These are phyloP conservation scores for Elsinoe batatas DNA, from an alignment of 2,329 filamentous ascomycete species.

Conservation along the genomic window DNA sequence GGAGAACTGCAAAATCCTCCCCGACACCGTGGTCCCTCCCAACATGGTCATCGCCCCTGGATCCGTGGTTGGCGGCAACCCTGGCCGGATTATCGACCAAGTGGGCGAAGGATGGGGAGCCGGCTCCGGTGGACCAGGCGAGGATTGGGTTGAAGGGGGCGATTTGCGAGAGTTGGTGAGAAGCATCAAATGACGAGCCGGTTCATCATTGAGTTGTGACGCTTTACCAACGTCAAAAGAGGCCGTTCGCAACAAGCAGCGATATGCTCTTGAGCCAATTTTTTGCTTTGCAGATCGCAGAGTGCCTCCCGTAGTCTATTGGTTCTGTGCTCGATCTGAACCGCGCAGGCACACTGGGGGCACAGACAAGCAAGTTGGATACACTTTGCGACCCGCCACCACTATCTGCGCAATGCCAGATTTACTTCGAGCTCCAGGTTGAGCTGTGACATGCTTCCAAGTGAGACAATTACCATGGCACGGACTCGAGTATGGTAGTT, in stretches of 20 bases:
- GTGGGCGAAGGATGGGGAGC: conserved; percentile 56
- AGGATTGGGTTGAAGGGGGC: conserved; percentile 41
- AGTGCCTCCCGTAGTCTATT: no score
- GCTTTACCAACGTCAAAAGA: no score
- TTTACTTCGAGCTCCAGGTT: background rate
- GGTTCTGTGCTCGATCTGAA: background rate
- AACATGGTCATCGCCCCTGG: conserved; percentile 91
- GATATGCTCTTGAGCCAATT: conserved; percentile 2
- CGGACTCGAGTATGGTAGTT: background rate
- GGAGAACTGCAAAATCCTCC: conserved; percentile 81
- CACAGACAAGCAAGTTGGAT: background rate
- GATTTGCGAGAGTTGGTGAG: conserved; percentile 40
- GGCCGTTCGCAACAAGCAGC: background rate
- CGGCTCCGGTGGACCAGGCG: conserved; percentile 32
- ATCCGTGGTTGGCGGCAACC: conserved; percentile 76
- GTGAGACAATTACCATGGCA: background rate
- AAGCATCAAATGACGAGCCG: conserved; percentile 31
- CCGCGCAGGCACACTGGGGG: background rate
- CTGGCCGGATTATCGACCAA: conserved; percentile 72
- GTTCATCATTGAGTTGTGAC: no score
- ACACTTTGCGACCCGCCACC: background rate
- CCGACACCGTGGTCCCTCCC: conserved; percentile 71
- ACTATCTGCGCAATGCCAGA: background rate
- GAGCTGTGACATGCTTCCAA: background rate
- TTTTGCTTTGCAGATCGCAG: background rate